Percentiles rank a stretch among this genome's conserved stretches.
Conservation (phyloP, 495 filamentous ascomycete species). For the Daldinia caldariorum region DNA sequence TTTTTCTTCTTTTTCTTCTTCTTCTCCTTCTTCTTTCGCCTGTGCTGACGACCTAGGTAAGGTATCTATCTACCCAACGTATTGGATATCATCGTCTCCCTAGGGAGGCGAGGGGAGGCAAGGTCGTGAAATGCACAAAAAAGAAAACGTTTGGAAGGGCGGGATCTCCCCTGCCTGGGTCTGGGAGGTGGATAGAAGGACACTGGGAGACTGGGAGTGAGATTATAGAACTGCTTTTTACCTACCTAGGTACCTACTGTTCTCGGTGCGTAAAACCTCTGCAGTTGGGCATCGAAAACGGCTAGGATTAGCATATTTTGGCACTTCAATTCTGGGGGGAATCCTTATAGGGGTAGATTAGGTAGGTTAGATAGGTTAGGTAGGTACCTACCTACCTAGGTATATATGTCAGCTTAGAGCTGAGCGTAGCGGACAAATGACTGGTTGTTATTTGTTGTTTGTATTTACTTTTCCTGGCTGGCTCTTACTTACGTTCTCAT, state of each 20-base stretch:
- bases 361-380: no score
- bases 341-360: neutral
- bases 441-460: neutral
- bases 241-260: no score
- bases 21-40: no score
- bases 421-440: neutral
- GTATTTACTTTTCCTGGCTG: no score
- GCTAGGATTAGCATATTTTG: neutral
- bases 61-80: neutral
- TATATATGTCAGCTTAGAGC: conserved; percentile 3
- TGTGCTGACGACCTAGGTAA: neutral
- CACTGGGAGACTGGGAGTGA: neutral
- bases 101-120: neutral
- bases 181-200: neutral
- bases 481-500: neutral
- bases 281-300: neutral
- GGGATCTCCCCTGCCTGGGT: no score
- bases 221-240: neutral
- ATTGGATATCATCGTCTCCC: neutral
- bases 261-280: neutral
- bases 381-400: no score
- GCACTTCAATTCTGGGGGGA: neutral
- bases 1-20: no score
- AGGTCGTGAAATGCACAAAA: neutral
- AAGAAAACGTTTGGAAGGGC: no score